Conservation (phyloP, 805 yeast genomes). For the Lipomyces yamanashiensis region DNA sequence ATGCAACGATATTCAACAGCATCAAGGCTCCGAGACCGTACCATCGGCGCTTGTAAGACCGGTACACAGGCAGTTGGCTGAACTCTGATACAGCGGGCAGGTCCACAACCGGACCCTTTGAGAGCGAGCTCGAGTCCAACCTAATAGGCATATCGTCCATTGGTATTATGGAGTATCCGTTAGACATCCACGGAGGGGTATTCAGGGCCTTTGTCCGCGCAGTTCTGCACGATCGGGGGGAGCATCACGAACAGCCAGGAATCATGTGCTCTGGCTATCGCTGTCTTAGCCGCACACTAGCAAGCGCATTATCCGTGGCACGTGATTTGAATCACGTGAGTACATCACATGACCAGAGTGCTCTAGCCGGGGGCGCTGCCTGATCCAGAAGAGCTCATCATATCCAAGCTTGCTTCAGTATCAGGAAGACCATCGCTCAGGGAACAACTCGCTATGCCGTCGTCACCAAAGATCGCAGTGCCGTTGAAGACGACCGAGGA, state of each 20-base stretch:
- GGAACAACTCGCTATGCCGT: conserved; percentile 21
- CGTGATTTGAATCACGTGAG: background rate
- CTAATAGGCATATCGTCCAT: background rate
- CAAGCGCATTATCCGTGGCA: background rate
- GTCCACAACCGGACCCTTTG: background rate
- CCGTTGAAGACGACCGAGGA: conserved; percentile 56
- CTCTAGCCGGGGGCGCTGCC: no score
- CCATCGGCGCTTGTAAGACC: conserved; percentile 44
- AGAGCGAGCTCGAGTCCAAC: background rate
- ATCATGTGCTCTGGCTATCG: background rate
- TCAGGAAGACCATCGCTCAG: background rate
- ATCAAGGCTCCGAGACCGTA: conserved; percentile 42
- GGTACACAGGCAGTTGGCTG: conserved; percentile 27
- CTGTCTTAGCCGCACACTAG: background rate
- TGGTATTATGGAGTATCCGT: background rate
- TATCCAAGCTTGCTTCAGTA: background rate
- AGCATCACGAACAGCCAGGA: background rate
- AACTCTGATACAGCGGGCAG: background rate
- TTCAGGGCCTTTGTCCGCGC: no score
- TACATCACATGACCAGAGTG: background rate
- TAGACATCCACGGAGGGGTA: no score
- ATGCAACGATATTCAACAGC: conserved; percentile 41
- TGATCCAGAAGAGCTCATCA: background rate
- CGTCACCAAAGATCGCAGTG: conserved; percentile 44
- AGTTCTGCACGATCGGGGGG: background rate